phyloP scores from a whole-genome alignment of 805 yeast genomes.

The Pichia insulana region DNA sequence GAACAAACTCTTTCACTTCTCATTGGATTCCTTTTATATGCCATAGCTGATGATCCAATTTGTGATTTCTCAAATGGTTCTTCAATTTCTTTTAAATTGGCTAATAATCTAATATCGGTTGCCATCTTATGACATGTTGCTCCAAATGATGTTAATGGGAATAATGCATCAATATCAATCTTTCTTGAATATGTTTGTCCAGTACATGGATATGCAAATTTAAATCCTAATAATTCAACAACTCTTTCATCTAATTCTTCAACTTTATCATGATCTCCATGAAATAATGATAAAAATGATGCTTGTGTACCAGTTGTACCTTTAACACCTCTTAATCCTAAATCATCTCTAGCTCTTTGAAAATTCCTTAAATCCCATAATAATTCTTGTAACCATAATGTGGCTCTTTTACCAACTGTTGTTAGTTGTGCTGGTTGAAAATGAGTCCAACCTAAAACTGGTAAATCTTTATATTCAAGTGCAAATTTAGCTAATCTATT shows the following conservation, averaged over 20 bases:
- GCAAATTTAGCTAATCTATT: constrained; percentile 86
- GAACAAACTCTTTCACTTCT: constrained; percentile 98
- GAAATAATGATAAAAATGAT: constrained; percentile 88
- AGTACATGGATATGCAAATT: constrained; percentile 92
- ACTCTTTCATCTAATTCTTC: constrained; percentile 88
- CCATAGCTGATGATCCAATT: constrained; percentile 98
- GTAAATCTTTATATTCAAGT: constrained; percentile 83
- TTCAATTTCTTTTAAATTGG: constrained; percentile 94
- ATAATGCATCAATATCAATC: constrained; percentile 89
- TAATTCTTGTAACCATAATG: constrained; percentile 95
- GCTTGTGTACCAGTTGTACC: constrained; percentile 99
- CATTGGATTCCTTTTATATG: constrained; percentile 99
- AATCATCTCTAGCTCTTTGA: constrained; percentile 90
- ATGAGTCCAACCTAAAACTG: constrained; percentile 98
- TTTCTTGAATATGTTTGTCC: constrained; percentile 99
- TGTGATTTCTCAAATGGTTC: constrained; percentile 99
- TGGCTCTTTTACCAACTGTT: constrained; percentile 96
- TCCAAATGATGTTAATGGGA: constrained; percentile 90
- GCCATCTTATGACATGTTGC: constrained; percentile 97
- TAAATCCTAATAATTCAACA: constrained; percentile 87
- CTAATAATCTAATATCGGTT: constrained; percentile 90
- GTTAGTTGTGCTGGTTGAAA: constrained; percentile 99
- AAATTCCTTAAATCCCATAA: constrained; percentile 96
- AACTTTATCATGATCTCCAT: constrained; percentile 94
- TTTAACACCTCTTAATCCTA: constrained; percentile 96